Base-by-base conservation (phyloP, 2,329 filamentous ascomycete species). In the Furcasterigmium sp. region DNA sequence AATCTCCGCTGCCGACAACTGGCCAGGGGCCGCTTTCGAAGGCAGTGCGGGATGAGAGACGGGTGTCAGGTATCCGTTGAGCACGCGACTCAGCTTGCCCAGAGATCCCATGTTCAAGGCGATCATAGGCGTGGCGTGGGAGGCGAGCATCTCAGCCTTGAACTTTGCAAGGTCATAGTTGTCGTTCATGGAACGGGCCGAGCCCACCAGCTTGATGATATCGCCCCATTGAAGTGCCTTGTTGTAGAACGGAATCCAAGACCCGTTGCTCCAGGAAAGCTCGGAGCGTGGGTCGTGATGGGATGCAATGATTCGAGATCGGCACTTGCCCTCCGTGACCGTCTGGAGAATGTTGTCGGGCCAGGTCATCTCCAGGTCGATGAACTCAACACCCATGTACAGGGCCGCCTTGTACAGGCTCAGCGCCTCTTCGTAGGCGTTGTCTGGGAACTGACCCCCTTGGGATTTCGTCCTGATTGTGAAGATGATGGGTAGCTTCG, bases 61-160 rank as follows among this genome's bases (percentile, higher is more conserved):
- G 0, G 93, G 93, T 0, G 93, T 97, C 70, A 98, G 81, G 71
- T 97, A 97, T 23, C 78, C 75, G 64, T 98, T 98, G 46, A 94
- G 70, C 36, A 98, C 84, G 26, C 93, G 84, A 57, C 89, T 95
- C 34, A 96, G 76, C 67, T 95, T 93, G 39, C 93, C 93, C 20
- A 79, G 72, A 38, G 80, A 73, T 23, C 91, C 91, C 91, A 98
- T 97, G 65, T 98, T 98, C 60, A 98, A 85, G 2, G 87, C 89
- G 53, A 98, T 96, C 43, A 98, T 69, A 1, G 91, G 91, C n/a
- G 82, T 81, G 42, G 85, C 75, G 57, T 94, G 85, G 2, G 86
- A 78, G 19, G 75, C 70, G 29, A 80, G 72, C 65, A 91, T 90
- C 69, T 79, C 84, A 18, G 75, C 68, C 68, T 87, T 91, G 77